Evolutionary conservation across 495 filamentous ascomycete genomes (phyloP), one percentile per base, ranked within the genome.

Genomic region (Aspergillus sparsus): DNA sequence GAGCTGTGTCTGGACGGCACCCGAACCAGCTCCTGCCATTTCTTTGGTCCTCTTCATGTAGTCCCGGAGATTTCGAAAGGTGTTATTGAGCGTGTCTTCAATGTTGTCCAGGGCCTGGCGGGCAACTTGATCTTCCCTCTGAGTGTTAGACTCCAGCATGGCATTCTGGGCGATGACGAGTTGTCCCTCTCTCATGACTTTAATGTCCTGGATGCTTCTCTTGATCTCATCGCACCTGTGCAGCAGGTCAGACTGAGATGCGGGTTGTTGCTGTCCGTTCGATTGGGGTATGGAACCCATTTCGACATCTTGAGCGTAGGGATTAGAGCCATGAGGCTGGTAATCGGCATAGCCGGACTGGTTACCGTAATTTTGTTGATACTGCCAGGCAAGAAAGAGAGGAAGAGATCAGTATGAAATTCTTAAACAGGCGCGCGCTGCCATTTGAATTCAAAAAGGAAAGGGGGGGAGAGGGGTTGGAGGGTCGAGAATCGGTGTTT

Each of bases 161-260:
- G 71, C 70, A 39, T 76, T 76, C 66, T 80, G 77, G 21, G 75
- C 76, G 15, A 67, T 58, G 16, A 58, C 66, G 18, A 80, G 71
- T 51, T 75, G 71, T 13, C 64, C 61, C 55, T 78, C 73, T 34
- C 75, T 69, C 66, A 79, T 79, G 46, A 62, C 60, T 42, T 61
- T 61, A 52, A 81, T 60, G 46, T 75, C 74, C n/a, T 55, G 46
- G 62, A 97, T 89, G 37, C 84, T 88, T 51, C 82, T 80, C 73
- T 89, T 86, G 74, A 96, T 87, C 42, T 88, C 84, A 18, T 82
- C 80, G 77, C 91, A 91, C 69, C 95, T 89, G 74, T 94, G 89
- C 49, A 97, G 81, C 65, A 95, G 86, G 42, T 83, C 82, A 66
- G 87, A 91, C 21, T 89, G 85, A 62, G 87, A 86, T 57, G 74